Conservation (phyloP, 441 rosid species). For the Brassica hybrid region DNA sequence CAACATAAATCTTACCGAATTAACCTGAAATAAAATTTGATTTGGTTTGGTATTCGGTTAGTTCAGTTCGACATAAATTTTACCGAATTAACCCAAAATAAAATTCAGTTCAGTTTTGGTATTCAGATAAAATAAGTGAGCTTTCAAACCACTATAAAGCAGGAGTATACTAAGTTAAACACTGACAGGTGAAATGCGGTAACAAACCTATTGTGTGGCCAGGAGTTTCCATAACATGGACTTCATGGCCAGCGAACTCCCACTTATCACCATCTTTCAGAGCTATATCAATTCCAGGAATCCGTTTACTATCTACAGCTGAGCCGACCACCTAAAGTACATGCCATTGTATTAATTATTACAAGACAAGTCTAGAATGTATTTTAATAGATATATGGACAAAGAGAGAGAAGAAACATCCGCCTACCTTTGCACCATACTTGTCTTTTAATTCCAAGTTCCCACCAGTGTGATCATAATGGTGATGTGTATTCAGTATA, state of each 20-base stretch:
- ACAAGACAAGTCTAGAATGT: neutral
- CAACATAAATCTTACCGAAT: no score
- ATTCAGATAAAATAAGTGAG: no score
- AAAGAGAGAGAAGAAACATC: neutral
- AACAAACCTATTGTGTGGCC: conserved; percentile 83
- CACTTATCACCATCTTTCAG: conserved; percentile 83
- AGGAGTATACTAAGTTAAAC: no score
- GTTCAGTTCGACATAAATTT: no score
- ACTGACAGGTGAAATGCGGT: neutral
- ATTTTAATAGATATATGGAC: no score
- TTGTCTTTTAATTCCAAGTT: conserved; percentile 85
- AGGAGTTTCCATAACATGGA: conserved; percentile 77
- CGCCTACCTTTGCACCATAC: conserved; percentile 93
- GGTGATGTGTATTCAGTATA: conserved; percentile 90
- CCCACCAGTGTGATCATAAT: conserved; percentile 91
- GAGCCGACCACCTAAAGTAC: conserved; percentile 78
- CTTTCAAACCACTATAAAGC: no score
- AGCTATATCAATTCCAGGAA: conserved; percentile 86
- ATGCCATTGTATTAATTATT: conserved; percentile 15
- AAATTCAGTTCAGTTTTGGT: no score
- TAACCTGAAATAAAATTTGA: no score
- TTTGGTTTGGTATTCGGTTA: no score
- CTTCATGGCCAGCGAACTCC: conserved; percentile 95
- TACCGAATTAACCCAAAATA: no score
- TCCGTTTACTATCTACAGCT: conserved; percentile 65